A percentile compares a stretch with the other conserved stretches of the same genome.
Conservation (phyloP, 2,329 filamentous ascomycete genomes). For the Cryphonectria radicalis region DNA sequence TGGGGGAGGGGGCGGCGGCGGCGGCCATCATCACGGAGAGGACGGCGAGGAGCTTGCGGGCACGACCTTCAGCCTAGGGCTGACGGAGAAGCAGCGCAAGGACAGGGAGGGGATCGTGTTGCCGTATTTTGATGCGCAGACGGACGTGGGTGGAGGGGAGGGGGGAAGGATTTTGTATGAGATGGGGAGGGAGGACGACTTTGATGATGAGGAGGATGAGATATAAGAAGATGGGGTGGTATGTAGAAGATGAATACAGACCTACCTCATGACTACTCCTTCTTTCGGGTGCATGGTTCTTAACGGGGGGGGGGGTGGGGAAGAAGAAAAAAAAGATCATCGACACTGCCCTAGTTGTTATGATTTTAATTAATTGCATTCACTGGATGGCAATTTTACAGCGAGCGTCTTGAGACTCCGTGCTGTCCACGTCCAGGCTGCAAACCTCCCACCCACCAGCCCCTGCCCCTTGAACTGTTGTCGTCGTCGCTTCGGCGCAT, state of each 20-base stretch:
- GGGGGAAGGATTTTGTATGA: conserved; percentile 95
- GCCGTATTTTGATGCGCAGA: conserved; percentile 97
- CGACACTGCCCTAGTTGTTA: neutral
- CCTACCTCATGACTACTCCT: neutral
- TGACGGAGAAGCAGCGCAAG: conserved; percentile 88
- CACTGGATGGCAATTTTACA: neutral
- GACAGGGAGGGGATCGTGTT: conserved; percentile 89
- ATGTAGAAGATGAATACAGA: neutral
- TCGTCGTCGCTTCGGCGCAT: neutral
- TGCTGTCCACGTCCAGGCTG: neutral
- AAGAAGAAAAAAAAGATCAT: too few species aligned
- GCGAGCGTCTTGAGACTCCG: neutral
- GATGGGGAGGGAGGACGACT: conserved; percentile 95
- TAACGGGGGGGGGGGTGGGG: too few species aligned
- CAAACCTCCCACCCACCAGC: too few species aligned
- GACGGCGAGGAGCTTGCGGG: conserved; percentile 60
- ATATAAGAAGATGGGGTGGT: conserved; percentile 54
- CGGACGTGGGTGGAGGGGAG: conserved; percentile 75
- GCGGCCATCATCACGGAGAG: conserved; percentile 34
- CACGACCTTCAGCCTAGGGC: conserved; percentile 81
- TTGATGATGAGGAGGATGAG: conserved; percentile 73
- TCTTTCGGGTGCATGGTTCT: neutral
- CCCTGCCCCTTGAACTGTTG: neutral
- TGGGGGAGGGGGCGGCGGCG: conserved; percentile 35
- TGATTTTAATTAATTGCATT: neutral